Percentiles rank a stretch among this genome's conserved stretches.
Evolutionary conservation across 176 grass and related monocot species (phyloP).

Genomic region (Tillandsia leiboldiana): DNA sequence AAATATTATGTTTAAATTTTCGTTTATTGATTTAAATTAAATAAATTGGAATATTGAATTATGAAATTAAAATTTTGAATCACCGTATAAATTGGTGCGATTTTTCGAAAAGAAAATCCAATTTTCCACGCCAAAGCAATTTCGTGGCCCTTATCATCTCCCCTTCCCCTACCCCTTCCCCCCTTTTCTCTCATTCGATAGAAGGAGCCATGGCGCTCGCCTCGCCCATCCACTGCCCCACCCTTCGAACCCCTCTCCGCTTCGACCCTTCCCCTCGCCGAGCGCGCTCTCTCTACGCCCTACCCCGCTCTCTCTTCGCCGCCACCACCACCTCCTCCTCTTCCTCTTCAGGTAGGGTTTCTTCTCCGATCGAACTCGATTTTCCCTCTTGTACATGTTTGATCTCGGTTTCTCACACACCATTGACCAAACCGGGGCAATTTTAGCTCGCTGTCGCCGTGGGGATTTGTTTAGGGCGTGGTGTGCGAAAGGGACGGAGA

Average conservation of each 20-base stretch:
- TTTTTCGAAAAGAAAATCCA: no score
- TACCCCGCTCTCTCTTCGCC: not conserved
- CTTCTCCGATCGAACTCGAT: not conserved
- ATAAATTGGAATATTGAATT: no score
- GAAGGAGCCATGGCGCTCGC: constrained; percentile 4
- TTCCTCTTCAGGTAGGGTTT: not conserved
- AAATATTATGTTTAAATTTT: no score
- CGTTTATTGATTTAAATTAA: no score
- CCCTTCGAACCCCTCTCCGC: constrained; percentile 1
- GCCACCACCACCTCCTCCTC: not conserved
- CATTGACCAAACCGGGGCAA: not conserved
- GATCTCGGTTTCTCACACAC: not conserved
- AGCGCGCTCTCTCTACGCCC: not conserved
- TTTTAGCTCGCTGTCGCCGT: not conserved
- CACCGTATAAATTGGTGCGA: no score
- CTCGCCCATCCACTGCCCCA: not conserved
- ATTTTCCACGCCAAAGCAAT: no score
- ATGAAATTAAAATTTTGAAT: no score
- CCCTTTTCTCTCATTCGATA: not conserved
- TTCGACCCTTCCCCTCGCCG: not conserved
- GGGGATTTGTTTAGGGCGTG: not conserved
- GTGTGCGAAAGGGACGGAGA: constrained; percentile 5
- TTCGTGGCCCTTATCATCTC: not conserved
- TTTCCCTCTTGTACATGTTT: not conserved
- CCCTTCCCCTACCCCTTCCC: not conserved